Evolutionary conservation across 1,284 basidiomycete genomes (phyloP).

Genomic region (Ceratobasidium sp.): DNA sequence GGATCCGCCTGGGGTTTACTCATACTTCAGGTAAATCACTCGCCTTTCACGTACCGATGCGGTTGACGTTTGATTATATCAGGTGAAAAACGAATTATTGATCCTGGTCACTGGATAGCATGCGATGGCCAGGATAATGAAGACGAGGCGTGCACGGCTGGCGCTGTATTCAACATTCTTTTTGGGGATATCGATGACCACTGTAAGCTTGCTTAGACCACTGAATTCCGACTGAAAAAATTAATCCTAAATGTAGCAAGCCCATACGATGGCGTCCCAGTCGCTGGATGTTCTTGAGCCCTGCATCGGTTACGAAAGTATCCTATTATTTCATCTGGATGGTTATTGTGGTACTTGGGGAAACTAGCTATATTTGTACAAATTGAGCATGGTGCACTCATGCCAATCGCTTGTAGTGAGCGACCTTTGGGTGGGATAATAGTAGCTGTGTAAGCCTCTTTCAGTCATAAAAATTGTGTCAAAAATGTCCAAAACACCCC

Average conservation of each 20-base stretch:
- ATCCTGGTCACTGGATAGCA: conserved; percentile 31
- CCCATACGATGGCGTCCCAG: background rate
- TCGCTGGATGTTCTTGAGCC: background rate
- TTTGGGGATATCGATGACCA: conserved; percentile 42
- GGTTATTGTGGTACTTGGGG: background rate
- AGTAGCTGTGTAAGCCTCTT: no score
- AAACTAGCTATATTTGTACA: background rate
- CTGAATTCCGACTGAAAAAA: background rate
- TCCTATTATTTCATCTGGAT: background rate
- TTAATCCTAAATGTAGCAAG: background rate
- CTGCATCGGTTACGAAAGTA: background rate
- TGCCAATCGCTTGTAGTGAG: no score
- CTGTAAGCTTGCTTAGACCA: conserved; percentile 18
- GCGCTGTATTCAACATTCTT: conserved; percentile 46
- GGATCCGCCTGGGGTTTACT: conserved; percentile 15
- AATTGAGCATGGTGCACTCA: no score
- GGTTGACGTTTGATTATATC: conserved; percentile 36
- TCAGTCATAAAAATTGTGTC: no score
- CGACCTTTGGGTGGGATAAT: no score
- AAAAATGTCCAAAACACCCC: no score
- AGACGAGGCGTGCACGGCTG: conserved; percentile 45
- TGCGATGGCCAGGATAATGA: conserved; percentile 37
- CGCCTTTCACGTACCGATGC: background rate
- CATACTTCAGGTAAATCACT: conserved; percentile 15
- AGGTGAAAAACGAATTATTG: conserved; percentile 33